Conservation (phyloP, 495 filamentous ascomycete species). For the Achaetomiella virescens region DNA sequence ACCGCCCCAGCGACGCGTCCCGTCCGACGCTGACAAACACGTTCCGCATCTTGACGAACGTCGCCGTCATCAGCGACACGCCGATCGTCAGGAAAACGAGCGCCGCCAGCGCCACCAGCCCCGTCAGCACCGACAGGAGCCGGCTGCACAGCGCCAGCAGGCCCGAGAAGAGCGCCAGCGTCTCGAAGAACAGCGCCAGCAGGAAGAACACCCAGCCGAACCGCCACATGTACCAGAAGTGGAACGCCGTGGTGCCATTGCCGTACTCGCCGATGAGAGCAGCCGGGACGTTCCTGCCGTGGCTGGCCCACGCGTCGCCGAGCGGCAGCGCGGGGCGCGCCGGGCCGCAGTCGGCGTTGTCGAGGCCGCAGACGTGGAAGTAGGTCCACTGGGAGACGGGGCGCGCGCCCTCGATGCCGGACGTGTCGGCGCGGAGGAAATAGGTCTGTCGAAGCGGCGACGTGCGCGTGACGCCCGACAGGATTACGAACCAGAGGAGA, state of each 20-base stretch:
- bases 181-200: slow-evolving; percentile 58
- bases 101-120: slow-evolving; percentile 31
- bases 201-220: slow-evolving; percentile 71
- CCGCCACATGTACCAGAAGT: slow-evolving; percentile 52
- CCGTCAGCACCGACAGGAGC: slow-evolving; percentile 41
- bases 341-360: slow-evolving; percentile 42
- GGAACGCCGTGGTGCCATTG: slow-evolving; percentile 41
- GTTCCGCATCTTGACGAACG: slow-evolving; percentile 70
- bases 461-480: slow-evolving; percentile 56
- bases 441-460: slow-evolving; percentile 67
- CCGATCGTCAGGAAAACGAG: slow-evolving; percentile 43
- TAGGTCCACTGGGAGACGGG: slow-evolving; percentile 76
- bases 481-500: slow-evolving; percentile 72
- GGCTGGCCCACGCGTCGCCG: slow-evolving; percentile 45
- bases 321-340: slow-evolving; percentile 41
- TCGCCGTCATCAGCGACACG: slow-evolving; percentile 52
- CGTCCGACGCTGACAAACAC: slow-evolving; percentile 55
- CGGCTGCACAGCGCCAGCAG: slow-evolving; percentile 46
- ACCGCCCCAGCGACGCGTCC: slow-evolving; percentile 55
- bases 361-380: slow-evolving; percentile 60
- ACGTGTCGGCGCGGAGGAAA: slow-evolving; percentile 73
- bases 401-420: slow-evolving; percentile 59
- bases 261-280: slow-evolving; percentile 40
- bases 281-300: slow-evolving; percentile 34
- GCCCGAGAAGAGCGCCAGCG: slow-evolving; percentile 48